phyloP scores from a whole-genome alignment of 78 protist species.

The Guillardia theta region DNA sequence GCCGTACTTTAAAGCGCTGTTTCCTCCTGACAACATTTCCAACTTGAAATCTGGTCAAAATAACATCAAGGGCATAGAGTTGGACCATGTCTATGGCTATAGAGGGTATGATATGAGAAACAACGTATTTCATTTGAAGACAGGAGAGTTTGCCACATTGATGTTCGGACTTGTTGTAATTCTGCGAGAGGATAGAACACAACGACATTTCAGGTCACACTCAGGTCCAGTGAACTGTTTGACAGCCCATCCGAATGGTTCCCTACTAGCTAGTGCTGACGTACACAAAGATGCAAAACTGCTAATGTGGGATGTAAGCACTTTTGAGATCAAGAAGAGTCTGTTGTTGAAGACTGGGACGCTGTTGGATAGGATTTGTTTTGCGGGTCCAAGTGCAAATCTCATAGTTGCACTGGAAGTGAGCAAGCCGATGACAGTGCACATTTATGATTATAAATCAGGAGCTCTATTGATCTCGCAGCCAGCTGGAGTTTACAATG shows the following conservation, averaged over 20 bases:
- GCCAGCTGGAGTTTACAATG: not conserved
- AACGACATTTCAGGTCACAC: too few relatives aligned
- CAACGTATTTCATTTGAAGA: not conserved
- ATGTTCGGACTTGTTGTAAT: not conserved
- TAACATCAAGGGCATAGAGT: too few relatives aligned
- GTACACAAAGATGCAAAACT: too few relatives aligned
- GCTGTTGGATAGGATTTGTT: not conserved
- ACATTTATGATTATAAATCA: not conserved
- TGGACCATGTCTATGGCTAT: not conserved
- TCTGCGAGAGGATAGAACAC: too few relatives aligned
- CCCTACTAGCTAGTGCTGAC: too few relatives aligned
- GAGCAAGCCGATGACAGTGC: too few relatives aligned
- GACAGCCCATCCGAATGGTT: too few relatives aligned
- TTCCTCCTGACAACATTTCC: not conserved
- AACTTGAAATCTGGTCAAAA: too few relatives aligned
- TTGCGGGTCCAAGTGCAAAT: not conserved
- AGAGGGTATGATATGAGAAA: not conserved
- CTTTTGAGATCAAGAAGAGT: too few relatives aligned
- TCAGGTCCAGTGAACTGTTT: too few relatives aligned
- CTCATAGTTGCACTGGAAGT: not conserved
- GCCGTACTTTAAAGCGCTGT: not conserved
- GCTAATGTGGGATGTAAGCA: too few relatives aligned
- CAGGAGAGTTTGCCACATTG: not conserved
- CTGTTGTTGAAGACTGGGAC: not conserved
- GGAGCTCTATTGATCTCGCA: not conserved